Conservation (phyloP, 768 basidiomycete genomes). For the Lepiota subincarnata region DNA sequence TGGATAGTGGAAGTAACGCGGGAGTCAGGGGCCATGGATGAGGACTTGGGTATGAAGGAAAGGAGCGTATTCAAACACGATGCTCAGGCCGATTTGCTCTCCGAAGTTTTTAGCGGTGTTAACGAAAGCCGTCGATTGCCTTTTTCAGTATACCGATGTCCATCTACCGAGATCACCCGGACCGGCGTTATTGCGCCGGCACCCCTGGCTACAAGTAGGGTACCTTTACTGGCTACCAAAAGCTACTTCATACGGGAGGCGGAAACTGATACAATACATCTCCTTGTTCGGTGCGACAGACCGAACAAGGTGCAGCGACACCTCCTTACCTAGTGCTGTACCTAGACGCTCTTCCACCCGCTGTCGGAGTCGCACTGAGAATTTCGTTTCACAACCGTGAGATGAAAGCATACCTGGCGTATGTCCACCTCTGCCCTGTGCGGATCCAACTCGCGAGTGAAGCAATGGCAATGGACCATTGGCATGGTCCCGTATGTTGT, state of each 20-base stretch:
- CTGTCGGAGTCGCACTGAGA: constrained; percentile 34
- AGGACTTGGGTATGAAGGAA: constrained; percentile 29
- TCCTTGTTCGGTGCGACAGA: constrained; percentile 95
- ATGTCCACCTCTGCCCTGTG: constrained; percentile 75
- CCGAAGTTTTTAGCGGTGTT: constrained; percentile 30
- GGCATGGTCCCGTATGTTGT: constrained; percentile 68
- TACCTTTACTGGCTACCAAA: constrained; percentile 17
- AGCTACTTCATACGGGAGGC: constrained; percentile 36
- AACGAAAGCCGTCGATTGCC: constrained; percentile 15
- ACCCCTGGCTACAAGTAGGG: neutral
- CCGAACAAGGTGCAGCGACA: constrained; percentile 71
- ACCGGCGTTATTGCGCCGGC: neutral
- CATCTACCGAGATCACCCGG: neutral
- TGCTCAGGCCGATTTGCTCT: constrained; percentile 15
- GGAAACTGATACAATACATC: constrained; percentile 96
- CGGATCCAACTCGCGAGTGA: constrained; percentile 77
- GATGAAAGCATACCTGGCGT: constrained; percentile 54
- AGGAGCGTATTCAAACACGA: constrained; percentile 23
- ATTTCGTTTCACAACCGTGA: constrained; percentile 11
- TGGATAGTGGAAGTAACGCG: constrained; percentile 47
- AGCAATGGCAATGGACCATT: constrained; percentile 94
- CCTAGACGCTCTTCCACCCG: constrained; percentile 69
- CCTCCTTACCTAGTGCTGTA: constrained; percentile 43
- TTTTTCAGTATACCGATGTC: neutral
- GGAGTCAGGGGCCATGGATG: constrained; percentile 34